A percentile compares a stretch with the other conserved stretches of the same genome.
Evolutionary conservation across 352 stramenopile species (phyloP).

Genomic region (Globisporangium cederbergense): DNA sequence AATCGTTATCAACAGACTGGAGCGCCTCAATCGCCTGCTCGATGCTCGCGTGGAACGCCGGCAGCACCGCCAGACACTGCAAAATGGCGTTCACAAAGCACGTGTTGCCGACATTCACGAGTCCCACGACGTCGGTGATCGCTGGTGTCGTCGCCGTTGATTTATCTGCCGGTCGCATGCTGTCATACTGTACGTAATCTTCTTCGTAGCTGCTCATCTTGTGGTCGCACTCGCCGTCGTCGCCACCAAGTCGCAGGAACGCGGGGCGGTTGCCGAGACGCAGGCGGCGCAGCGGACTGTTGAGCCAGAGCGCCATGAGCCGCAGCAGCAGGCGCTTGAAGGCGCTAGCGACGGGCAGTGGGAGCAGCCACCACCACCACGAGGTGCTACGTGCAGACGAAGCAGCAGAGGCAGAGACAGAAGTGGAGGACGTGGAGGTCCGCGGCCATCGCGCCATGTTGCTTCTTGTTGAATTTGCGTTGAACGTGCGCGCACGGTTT

Average conservation of each 20-base stretch:
- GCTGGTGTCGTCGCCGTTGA: background rate
- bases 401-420: background rate
- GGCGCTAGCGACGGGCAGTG: conserved; percentile 3
- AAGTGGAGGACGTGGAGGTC: background rate
- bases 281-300: conserved; percentile 14
- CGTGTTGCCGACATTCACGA: conserved; percentile 68
- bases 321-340: conserved; percentile 15
- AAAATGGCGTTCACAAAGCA: conserved; percentile 80
- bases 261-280: background rate
- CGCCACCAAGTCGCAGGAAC: conserved; percentile 6
- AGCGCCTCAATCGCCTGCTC: conserved; percentile 21
- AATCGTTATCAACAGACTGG: background rate
- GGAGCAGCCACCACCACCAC: conserved; percentile 15
- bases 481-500: background rate
- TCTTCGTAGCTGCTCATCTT: conserved; percentile 8
- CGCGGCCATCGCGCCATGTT: conserved; percentile 8
- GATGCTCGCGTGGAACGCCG: conserved; percentile 34
- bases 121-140: conserved; percentile 22
- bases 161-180: background rate
- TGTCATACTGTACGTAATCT: background rate
- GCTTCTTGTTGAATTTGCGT: background rate
- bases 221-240: background rate
- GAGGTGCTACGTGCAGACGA: conserved; percentile 1
- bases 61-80: conserved; percentile 50
- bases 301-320: conserved; percentile 18